Base-by-base conservation (phyloP, 768 basidiomycete genomes). In the Gymnopilus dilepis region DNA sequence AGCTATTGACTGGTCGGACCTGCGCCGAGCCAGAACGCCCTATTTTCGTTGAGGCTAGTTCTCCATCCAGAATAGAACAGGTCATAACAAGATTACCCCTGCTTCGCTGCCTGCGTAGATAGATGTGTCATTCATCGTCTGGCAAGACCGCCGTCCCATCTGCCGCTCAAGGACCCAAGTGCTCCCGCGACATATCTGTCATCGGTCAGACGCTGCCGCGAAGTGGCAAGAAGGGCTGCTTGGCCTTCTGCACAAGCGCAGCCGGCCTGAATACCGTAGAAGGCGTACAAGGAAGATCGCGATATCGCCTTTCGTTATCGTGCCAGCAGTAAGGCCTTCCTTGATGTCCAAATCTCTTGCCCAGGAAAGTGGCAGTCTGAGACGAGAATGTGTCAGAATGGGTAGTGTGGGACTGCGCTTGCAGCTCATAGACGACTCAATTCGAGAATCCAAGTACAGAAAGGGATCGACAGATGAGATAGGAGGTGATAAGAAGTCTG, bases 161-260 rank as follows among this genome's bases (percentile, higher is more conserved):
- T 50, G 47, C 47, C 47, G 30, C n/a, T 50, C 47, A 28, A 50
- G 47, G 47, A 50, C 47, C 47, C 26, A 50, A 50, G 47, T 50
- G 31, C n/a, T 31, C 28, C 47, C 47, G 30, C 47, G 47, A 50
- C 47, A n/a, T 31, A 50, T 31, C 47, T 50, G 47, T 31, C 47
- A 50, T 28, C 47, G 28, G 28, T 50, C 30, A 4, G 30, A 50
- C n/a, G 17, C 47, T 28, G 47, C 31, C 47, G 28, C 26, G 28
- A 30, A 28, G 30, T 50, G 28, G 47, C 6, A 31, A 28, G 17
- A 50, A 50, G 17, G 47, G 28, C 17, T 31, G 17, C 47, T 31
- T n/a, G 30, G 47, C 9, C 6, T n/a, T n/a, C 17, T 28, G 24
- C 47, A 50, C 5, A 22, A n/a, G 15, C 12, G 28, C 26, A 30